Evolutionary conservation across 2,329 filamentous ascomycete genomes (phyloP), one percentile per base, ranked within the genome.

Genomic region (Lecanosticta acicola): DNA sequence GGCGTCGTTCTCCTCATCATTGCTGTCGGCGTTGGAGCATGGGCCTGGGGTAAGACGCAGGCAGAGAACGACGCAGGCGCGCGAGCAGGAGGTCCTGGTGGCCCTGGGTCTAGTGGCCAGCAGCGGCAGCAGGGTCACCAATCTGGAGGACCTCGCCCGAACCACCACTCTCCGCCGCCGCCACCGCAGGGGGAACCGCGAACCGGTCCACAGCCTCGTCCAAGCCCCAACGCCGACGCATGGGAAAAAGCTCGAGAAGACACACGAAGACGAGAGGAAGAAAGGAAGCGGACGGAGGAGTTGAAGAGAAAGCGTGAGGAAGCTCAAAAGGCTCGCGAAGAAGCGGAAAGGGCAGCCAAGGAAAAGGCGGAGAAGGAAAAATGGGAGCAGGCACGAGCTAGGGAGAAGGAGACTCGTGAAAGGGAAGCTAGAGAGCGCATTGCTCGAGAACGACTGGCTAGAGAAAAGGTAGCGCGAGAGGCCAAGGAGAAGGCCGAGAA

Each of bases 1-100:
- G 85, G 84, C 4, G 81, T 94, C 61, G 68, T 84, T 24, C 67
- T 93, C 52, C 70, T 95, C 21, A 74, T 89, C 19, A 66, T 87
- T 11, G 80, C 79, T 4, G 83, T 94, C 19, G 88, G 83, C 3
- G 70, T 93, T 20, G 83, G 80, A 7, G 87, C 85, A 3, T 95
- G 89, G 88, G 80, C 83, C 2, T 72, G 83, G 56, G 86, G 85
- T 13, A 79, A 81, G 60, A 80, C 76, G 48, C 80, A 84, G 61
- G 71, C 64, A 9, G 73, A 76, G 58, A 66, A 65, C 3, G 61
- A 66, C n/a, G 50, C 64, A 54, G 58, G 40, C 21, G 40, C 43
- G 36, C 46, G 36, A 33, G 39, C 33, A 43, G 64, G 65, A 36
- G 59, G 61, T 32, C 54, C 61, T 21, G 64, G 61, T 16, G 61